A percentile compares a stretch with the other conserved stretches of the same genome.
Conservation (phyloP, 164 flowering plant species). For the Tetrastigma voinierianum region DNA sequence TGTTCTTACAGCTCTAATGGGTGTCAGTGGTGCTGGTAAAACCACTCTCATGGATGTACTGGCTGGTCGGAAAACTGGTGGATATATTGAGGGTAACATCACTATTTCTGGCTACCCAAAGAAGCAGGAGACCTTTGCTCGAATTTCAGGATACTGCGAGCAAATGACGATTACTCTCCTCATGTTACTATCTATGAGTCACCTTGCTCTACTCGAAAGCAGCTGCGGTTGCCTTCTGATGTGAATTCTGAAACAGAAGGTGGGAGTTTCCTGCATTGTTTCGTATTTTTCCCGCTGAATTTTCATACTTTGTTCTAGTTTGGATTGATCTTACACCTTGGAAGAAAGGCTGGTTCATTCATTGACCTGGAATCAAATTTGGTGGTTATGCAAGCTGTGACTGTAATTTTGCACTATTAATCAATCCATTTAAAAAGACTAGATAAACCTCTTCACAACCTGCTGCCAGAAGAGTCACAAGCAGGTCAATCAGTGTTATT, state of each 20-base stretch:
- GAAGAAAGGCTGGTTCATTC: no score
- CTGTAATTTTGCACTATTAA: no score
- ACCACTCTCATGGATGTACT: constrained; percentile 73
- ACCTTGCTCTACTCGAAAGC: constrained; percentile 61
- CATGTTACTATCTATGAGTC: constrained; percentile 57
- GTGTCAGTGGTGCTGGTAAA: constrained; percentile 77
- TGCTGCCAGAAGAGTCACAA: no score
- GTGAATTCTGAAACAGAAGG: constrained; percentile 38
- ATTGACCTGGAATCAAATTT: no score
- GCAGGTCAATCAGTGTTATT: no score
- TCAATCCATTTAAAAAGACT: no score
- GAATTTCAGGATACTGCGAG: constrained; percentile 62
- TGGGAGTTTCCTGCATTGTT: not conserved
- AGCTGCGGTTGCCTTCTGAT: constrained; percentile 51
- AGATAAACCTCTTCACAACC: no score
- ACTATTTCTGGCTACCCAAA: constrained; percentile 60
- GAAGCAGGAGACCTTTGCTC: constrained; percentile 60
- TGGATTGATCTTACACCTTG: no score
- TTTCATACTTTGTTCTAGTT: no score
- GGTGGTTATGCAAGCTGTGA: no score
- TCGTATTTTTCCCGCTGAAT: no score
- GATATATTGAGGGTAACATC: constrained; percentile 51
- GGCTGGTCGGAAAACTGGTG: constrained; percentile 67
- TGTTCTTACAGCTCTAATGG: constrained; percentile 72
- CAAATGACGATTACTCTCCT: constrained; percentile 66